Percentiles rank a stretch among this genome's conserved stretches.
phyloP scores from a whole-genome alignment of 805 yeast species.

The Ogataea minuta region DNA sequence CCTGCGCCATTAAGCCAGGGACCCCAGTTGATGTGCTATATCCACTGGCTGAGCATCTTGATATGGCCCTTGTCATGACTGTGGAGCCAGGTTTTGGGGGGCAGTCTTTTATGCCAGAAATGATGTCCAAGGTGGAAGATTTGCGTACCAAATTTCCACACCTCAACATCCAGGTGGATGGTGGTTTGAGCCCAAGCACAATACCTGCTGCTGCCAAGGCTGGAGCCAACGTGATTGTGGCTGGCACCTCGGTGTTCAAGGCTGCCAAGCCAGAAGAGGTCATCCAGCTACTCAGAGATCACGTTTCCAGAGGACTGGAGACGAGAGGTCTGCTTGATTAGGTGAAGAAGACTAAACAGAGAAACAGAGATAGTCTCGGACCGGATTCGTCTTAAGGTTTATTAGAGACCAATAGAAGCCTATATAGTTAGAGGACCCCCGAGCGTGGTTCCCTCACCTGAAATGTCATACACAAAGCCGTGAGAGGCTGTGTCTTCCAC shows the following conservation, averaged over 20 bases:
- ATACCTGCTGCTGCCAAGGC: slow-evolving; percentile 87
- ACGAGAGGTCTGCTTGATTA: slow-evolving; percentile 42
- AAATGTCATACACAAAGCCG: slow-evolving; percentile 38
- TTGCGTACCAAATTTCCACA: slow-evolving; percentile 74
- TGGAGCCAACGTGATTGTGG: slow-evolving; percentile 98
- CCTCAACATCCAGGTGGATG: slow-evolving; percentile 93
- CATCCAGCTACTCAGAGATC: slow-evolving; percentile 62
- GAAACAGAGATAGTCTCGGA: background rate
- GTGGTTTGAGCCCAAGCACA: slow-evolving; percentile 89
- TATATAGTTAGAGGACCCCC: slow-evolving; percentile 56
- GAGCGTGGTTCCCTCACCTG: slow-evolving; percentile 79
- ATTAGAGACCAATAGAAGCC: slow-evolving; percentile 2
- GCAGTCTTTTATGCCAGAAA: slow-evolving; percentile 88
- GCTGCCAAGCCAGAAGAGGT: slow-evolving; percentile 78
- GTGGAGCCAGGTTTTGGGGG: slow-evolving; percentile 99
- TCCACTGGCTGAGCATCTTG: slow-evolving; percentile 73
- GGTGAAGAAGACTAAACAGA: no score
- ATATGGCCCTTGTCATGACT: slow-evolving; percentile 95
- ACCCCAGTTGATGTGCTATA: slow-evolving; percentile 83
- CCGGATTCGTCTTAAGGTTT: slow-evolving; percentile 1
- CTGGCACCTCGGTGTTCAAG: slow-evolving; percentile 92
- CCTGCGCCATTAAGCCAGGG: slow-evolving; percentile 92
- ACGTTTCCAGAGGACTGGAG: slow-evolving; percentile 52
- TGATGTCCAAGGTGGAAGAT: slow-evolving; percentile 92
- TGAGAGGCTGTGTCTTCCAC: slow-evolving; percentile 55